Evolutionary conservation across 2,329 filamentous ascomycete species (phyloP).

Genomic region (Epichloe aotearoae): DNA sequence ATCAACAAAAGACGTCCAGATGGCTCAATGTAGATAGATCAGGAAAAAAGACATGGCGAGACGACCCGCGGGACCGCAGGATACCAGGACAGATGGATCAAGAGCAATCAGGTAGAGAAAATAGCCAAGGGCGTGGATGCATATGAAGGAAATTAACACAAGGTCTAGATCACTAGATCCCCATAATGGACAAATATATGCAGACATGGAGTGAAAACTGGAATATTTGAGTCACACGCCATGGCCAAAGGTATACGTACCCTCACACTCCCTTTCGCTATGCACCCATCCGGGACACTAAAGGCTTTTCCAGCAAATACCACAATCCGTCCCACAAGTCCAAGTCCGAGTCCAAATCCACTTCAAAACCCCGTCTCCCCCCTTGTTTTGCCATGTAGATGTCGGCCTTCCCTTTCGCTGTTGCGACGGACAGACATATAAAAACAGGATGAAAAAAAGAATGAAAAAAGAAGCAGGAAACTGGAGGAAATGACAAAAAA

Average conservation of each 20-base stretch:
- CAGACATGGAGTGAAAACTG: slow-evolving; percentile 15
- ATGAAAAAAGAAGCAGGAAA: neutral
- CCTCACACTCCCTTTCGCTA: slow-evolving; percentile 31
- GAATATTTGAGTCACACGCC: slow-evolving; percentile 20
- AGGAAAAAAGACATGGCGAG: neutral
- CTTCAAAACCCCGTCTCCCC: neutral
- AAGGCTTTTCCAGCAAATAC: slow-evolving; percentile 29
- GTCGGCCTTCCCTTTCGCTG: slow-evolving; percentile 16
- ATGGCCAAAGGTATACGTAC: slow-evolving; percentile 22
- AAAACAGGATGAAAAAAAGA: neutral
- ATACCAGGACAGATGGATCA: neutral
- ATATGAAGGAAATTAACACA: neutral
- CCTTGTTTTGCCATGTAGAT: slow-evolving; percentile 3
- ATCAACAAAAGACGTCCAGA: neutral
- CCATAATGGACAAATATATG: slow-evolving; percentile 5
- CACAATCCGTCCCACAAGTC: slow-evolving; percentile 11
- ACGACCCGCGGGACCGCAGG: neutral
- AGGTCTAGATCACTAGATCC: neutral
- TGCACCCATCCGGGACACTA: slow-evolving; percentile 27
- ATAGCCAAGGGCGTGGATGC: neutral
- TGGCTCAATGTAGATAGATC: neutral
- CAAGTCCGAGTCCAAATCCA: slow-evolving; percentile 10
- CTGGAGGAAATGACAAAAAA: neutral
- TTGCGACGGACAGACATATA: slow-evolving; percentile 10
- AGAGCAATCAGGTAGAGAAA: neutral